Conservation (phyloP, 164 flowering plant genomes). For the Chimonanthus salicifolius region DNA sequence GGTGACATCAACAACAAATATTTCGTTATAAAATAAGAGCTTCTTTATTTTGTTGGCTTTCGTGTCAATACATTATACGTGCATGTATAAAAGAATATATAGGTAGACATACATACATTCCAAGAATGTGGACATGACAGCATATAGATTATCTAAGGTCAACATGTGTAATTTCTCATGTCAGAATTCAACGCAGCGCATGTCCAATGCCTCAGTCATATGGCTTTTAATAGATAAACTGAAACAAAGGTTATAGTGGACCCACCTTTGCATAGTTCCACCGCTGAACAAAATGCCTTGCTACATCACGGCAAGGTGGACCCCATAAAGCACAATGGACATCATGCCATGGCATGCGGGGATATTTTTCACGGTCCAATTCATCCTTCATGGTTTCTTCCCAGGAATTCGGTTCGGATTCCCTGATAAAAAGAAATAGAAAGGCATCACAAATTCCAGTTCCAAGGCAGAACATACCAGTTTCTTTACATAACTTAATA, state of each 20-base stretch:
- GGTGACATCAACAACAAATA: too few relatives aligned
- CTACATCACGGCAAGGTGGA: constrained; percentile 96
- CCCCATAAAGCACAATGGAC: constrained; percentile 99
- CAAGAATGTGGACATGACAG: too few relatives aligned
- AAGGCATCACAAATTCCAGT: not conserved
- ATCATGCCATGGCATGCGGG: constrained; percentile 99
- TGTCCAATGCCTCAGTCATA: not conserved
- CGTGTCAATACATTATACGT: too few relatives aligned
- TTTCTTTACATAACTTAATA: not conserved
- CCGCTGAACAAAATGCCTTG: constrained; percentile 97
- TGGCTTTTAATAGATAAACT: not conserved
- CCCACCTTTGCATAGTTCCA: constrained; percentile 98
- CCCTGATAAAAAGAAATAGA: constrained; percentile 37
- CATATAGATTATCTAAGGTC: too few relatives aligned
- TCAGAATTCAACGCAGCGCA: not conserved
- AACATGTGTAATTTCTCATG: not conserved
- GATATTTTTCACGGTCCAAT: constrained; percentile 80
- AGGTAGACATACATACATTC: too few relatives aligned
- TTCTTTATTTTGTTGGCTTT: too few relatives aligned
- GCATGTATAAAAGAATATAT: too few relatives aligned
- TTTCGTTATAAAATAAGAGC: too few relatives aligned
- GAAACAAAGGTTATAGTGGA: constrained; percentile 3
- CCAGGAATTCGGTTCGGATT: constrained; percentile 99
- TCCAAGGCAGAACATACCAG: not conserved
- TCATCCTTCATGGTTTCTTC: constrained; percentile 96